Percentiles rank a stretch among this genome's conserved stretches.
phyloP scores from a whole-genome alignment of 2,329 filamentous ascomycete genomes.

The Cercospora sojina region DNA sequence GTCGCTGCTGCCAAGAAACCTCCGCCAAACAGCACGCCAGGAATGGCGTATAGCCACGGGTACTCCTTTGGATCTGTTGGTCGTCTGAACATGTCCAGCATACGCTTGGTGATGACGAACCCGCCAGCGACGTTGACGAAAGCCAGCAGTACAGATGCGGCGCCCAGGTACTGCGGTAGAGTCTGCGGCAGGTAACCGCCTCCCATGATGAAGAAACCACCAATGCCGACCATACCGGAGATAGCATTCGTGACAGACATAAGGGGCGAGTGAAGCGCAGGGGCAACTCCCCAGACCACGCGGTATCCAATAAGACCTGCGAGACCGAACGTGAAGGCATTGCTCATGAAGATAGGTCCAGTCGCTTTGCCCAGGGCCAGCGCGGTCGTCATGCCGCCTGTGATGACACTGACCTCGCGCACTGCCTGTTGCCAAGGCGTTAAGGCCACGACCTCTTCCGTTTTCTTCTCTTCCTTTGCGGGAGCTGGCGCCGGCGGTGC shows the following conservation, averaged over 20 bases:
- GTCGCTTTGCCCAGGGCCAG: slow-evolving; percentile 78
- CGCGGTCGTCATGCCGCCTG: slow-evolving; percentile 72
- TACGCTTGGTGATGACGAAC: slow-evolving; percentile 88
- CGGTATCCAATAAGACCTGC: slow-evolving; percentile 85
- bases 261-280: slow-evolving; percentile 80
- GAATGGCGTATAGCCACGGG: slow-evolving; percentile 80
- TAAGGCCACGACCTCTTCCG: slow-evolving; percentile 62
- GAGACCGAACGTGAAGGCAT: slow-evolving; percentile 79
- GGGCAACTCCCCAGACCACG: slow-evolving; percentile 81
- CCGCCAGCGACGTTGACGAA: slow-evolving; percentile 88
- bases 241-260: slow-evolving; percentile 96
- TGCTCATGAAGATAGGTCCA: slow-evolving; percentile 81
- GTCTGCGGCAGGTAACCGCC: slow-evolving; percentile 76
- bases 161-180: slow-evolving; percentile 74
- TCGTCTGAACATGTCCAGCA: slow-evolving; percentile 88
- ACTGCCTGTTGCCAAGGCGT: slow-evolving; percentile 81
- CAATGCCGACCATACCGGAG: slow-evolving; percentile 83
- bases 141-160: slow-evolving; percentile 75
- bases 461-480: slow-evolving; percentile 51
- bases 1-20: slow-evolving; percentile 77
- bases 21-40: slow-evolving; percentile 73
- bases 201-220: slow-evolving; percentile 83
- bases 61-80: slow-evolving; percentile 86
- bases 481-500: slow-evolving; percentile 56
- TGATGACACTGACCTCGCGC: slow-evolving; percentile 71